These are phyloP conservation scores for Colletotrichum sp. DNA, from an alignment of 2,329 filamentous ascomycete species.

Conservation along the genomic window DNA sequence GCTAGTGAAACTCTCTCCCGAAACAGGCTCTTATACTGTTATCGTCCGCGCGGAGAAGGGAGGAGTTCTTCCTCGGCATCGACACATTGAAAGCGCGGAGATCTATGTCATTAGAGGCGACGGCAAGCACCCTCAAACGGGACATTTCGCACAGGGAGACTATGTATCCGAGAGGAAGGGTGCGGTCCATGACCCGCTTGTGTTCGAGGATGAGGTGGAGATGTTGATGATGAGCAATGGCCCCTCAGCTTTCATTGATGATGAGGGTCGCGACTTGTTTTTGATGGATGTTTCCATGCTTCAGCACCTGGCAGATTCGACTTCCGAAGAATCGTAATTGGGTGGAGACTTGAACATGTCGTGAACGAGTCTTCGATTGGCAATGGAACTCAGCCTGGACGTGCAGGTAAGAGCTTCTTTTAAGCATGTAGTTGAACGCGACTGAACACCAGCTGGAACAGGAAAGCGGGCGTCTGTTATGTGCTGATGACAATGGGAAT, in stretches of 20 bases:
- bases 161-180: background rate
- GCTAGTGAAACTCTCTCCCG: background rate
- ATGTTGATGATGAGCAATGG: background rate
- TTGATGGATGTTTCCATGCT: slow-evolving; percentile 1
- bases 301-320: background rate
- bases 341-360: background rate
- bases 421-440: background rate
- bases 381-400: background rate
- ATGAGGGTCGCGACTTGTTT: background rate
- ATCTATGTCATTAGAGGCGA: background rate
- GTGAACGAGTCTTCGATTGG: background rate
- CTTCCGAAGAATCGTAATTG: background rate
- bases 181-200: background rate
- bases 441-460: background rate
- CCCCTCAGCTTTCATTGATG: background rate
- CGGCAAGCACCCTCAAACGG: background rate
- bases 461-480: background rate
- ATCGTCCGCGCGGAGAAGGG: background rate
- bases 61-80: background rate
- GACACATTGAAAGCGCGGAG: background rate
- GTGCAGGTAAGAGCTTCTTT: background rate
- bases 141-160: background rate
- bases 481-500: background rate
- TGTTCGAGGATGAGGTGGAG: background rate
- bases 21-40: background rate